Base-by-base conservation (phyloP, 352 stramenopile genomes). In the Globisporangium okanoganense region DNA sequence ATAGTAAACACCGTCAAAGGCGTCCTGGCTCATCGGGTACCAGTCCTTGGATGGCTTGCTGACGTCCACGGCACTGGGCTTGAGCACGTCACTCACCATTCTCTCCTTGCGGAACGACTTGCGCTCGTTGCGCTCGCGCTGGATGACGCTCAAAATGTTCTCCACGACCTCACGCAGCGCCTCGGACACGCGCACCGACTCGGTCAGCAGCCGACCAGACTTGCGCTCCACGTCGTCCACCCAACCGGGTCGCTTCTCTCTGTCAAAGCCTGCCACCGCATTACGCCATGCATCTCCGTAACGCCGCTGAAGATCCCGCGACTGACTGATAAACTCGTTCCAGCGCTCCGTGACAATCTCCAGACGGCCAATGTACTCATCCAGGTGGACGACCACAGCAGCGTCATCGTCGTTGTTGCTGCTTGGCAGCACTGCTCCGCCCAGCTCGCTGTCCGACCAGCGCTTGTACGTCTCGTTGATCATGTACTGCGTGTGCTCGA, bases 401-500 rank as follows among this genome's bases (percentile, higher is more conserved):
- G 64, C 55, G 13, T 66, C 68, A 36, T 72, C 62, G 8, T 47
- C 60, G 14, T 35, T 61, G 20, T 35, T 54, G 45, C 40, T 36
- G 25, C 27, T 53, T 9, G 67, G 43, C 6, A 56, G 24, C 36
- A 58, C 49, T 2, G 63, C 62, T 45, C 65, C 50, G 22, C 68
- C 72, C 22, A 87, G 71, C 1, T 78, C 73, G 40, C 76, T 89
- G 38, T 86, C 69, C 24, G 78, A 79, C 77, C 75, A 89, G 29
- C 83, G 77, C 62, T 90, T 90, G 65, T 87, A 85, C 24, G 80
- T 88, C 58, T 82, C 78, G 20, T 74, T 75, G 47, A 92, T 84
- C 80, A 92, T 90, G 58, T 72, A 85, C 66, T 90, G 83, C 0
- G 83, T 92, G 50, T 92, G 75, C 36, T 90, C 76, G 2, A 92